Conservation (phyloP, 495 filamentous ascomycete genomes). For the Bacidia gigantensis region DNA sequence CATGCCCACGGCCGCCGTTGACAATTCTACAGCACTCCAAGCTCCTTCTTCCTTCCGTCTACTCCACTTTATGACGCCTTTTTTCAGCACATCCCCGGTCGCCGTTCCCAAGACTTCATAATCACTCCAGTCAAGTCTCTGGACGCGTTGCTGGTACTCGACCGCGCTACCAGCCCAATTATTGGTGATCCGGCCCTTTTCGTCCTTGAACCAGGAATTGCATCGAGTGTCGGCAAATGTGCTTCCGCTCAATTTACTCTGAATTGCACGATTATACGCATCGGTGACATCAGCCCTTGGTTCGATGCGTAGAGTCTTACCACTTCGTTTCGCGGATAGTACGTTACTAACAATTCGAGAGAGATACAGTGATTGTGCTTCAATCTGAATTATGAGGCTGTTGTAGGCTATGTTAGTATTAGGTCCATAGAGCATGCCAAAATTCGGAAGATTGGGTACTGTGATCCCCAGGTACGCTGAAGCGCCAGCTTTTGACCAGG, state of each 20-base stretch:
- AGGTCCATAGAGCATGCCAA: conserved; percentile 44
- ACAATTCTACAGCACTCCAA: background rate
- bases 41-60: background rate
- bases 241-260: conserved; percentile 24
- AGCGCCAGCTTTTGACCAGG: conserved; percentile 35
- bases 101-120: conserved; percentile 31
- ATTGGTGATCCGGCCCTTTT: conserved; percentile 37
- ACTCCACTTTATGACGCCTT: background rate
- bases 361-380: conserved; percentile 41
- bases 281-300: conserved; percentile 26
- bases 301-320: conserved; percentile 31
- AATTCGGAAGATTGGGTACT: conserved; percentile 39
- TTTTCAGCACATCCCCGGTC: background rate
- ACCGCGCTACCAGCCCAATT: conserved; percentile 36
- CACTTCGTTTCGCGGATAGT: conserved; percentile 23
- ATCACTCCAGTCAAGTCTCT: conserved; percentile 28
- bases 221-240: conserved; percentile 41
- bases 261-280: conserved; percentile 34
- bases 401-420: conserved; percentile 40
- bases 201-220: conserved; percentile 43
- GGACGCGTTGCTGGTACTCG: conserved; percentile 34
- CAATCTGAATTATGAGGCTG: conserved; percentile 37
- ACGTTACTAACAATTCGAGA: conserved; percentile 33
- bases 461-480: conserved; percentile 34
- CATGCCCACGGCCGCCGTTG: background rate